Evolutionary conservation across 2,329 filamentous ascomycete species (phyloP).

Genomic region (Sphaerulina vaccinii): DNA sequence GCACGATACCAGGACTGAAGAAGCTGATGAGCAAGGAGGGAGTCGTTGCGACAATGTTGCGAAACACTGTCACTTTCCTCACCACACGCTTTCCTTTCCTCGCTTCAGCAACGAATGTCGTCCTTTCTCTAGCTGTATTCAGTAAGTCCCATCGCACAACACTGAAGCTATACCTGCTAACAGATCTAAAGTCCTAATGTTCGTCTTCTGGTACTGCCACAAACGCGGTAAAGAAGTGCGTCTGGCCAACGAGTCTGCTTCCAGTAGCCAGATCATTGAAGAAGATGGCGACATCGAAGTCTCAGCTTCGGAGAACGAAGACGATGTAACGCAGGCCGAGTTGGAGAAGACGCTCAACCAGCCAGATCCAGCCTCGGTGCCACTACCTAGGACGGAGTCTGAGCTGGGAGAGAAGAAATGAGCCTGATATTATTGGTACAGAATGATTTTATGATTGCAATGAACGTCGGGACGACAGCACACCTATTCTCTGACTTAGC

Average conservation of each 20-base stretch:
- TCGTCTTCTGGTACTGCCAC: constrained; percentile 97
- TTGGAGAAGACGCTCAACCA: constrained; percentile 28
- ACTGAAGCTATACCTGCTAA: constrained; percentile 27
- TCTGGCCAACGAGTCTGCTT: constrained; percentile 49
- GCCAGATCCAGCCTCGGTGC: constrained; percentile 28
- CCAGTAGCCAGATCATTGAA: constrained; percentile 13
- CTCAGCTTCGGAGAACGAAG: constrained; percentile 20
- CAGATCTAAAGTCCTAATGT: constrained; percentile 67
- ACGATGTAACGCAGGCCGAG: constrained; percentile 15
- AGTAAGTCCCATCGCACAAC: constrained; percentile 55
- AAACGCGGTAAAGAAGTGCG: constrained; percentile 87
- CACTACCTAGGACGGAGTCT: constrained; percentile 20
- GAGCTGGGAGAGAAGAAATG: constrained; percentile 1
- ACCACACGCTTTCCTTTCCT: constrained; percentile 87
- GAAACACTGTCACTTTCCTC: constrained; percentile 86
- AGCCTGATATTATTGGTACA: neutral
- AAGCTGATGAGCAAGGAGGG: constrained; percentile 82
- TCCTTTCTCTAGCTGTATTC: constrained; percentile 86
- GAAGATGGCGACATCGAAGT: constrained; percentile 26
- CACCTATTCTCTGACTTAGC: too few species aligned
- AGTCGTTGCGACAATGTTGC: constrained; percentile 78
- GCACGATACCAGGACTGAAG: constrained; percentile 70
- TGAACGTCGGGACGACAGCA: too few species aligned
- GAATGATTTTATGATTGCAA: neutral
- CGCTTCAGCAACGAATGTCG: constrained; percentile 77